Base-by-base conservation (phyloP, 176 grass and related monocot genomes). In the Oryza glaberrima region DNA sequence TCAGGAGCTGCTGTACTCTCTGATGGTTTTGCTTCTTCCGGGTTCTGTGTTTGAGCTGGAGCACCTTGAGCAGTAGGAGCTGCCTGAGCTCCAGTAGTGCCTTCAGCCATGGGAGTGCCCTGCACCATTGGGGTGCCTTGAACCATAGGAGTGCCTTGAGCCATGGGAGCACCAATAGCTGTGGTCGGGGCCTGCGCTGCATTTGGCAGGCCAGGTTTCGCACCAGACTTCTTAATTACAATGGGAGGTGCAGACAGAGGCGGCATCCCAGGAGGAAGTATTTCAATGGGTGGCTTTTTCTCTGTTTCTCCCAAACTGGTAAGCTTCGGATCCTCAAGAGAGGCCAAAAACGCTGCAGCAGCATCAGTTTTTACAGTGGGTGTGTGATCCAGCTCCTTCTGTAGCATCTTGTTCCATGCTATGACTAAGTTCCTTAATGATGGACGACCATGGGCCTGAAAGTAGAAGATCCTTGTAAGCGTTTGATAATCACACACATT, bases 261-360 rank as follows among this genome's bases (percentile, higher is more conserved):
- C 32, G 96, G 79, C 96, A 99, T 99, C 22, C 96, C 96, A 81
- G 94, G 96, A 79, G 94, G 96, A 64, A 99, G 93, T 73, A 99
- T 99, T 87, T 94, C 96, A 15, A 99, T 96, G n/a, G 94, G 96
- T 85, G 94, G 68, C 51, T 92, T 99, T 86, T 96, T 99, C 61
- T 69, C 94, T 1, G 88, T 83, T 83, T 99, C 94, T 30, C 89
- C 91, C 78, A 99, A 79, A 58, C 89, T 92, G 30, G 91, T 96
- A 20, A 99, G 84, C 74, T 99, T 96, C 63, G 93, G 91, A 85
- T 99, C 96, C 86, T 99, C 96, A 3, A 99, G 91, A 78, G 96
- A 96, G 28, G 93, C 91, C 84, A 99, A 89, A 81, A 99, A 99
- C 4, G 94, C 96, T n/a, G 96, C 85, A 14, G 96, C 94, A 9